A percentile compares a stretch with the other conserved stretches of the same genome.
Evolutionary conservation across 352 stramenopile genomes (phyloP).

Genomic region (Globisporangium nunn): DNA sequence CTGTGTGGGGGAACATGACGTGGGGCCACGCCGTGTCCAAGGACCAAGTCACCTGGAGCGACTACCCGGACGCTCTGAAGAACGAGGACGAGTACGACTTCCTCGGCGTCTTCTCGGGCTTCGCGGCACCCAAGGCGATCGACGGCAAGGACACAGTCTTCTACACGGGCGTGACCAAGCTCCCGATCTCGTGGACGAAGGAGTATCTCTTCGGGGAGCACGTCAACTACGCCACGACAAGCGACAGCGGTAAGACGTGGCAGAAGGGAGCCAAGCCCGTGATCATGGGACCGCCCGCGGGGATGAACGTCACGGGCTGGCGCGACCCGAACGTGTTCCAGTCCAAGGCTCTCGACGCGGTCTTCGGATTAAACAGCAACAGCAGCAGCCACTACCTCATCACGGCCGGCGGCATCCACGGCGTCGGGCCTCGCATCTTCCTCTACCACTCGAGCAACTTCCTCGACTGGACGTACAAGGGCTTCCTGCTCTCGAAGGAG

Average conservation of each 20-base stretch:
- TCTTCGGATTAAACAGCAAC: slow-evolving; percentile 2
- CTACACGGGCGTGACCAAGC: slow-evolving; percentile 16
- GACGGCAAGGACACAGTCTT: slow-evolving; percentile 63
- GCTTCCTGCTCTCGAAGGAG: slow-evolving; percentile 42
- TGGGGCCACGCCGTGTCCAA: slow-evolving; percentile 70
- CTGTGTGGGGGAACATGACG: slow-evolving; percentile 64
- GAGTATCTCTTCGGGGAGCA: slow-evolving; percentile 63
- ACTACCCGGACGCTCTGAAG: slow-evolving; percentile 52
- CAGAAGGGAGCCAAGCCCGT: slow-evolving; percentile 42
- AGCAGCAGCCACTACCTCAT: slow-evolving; percentile 49
- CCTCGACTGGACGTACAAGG: slow-evolving; percentile 61
- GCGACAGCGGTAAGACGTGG: slow-evolving; percentile 49
- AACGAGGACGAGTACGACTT: slow-evolving; percentile 60
- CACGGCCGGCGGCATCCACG: slow-evolving; percentile 42
- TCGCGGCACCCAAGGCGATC: slow-evolving; percentile 45
- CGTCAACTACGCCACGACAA: slow-evolving; percentile 55
- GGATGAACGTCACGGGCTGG: slow-evolving; percentile 58
- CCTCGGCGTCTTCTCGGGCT: slow-evolving; percentile 72
- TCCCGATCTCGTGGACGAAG: slow-evolving; percentile 18
- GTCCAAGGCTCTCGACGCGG: slow-evolving; percentile 37
- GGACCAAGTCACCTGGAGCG: slow-evolving; percentile 65
- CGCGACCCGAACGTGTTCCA: slow-evolving; percentile 58
- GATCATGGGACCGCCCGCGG: slow-evolving; percentile 36
- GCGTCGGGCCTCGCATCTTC: slow-evolving; percentile 51
- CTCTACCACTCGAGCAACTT: slow-evolving; percentile 57